A percentile compares a stretch with the other conserved stretches of the same genome.
Conservation (phyloP, 2,329 filamentous ascomycete species). For the Trichoderma hamatum region DNA sequence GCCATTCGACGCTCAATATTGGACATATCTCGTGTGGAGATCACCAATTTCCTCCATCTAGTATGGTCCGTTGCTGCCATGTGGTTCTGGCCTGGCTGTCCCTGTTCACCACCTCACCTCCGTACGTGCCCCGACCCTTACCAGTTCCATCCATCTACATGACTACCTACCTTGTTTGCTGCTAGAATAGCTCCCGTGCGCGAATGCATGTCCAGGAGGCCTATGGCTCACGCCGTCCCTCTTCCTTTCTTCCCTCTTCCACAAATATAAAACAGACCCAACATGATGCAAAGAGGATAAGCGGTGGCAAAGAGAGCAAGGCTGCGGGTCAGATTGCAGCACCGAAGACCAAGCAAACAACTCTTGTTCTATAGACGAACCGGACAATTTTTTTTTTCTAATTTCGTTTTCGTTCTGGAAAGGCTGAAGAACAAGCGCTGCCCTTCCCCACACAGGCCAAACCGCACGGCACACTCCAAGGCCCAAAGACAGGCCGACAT, state of each 20-base stretch:
- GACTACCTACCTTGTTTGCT: conserved; percentile 19
- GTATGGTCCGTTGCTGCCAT: conserved; percentile 20
- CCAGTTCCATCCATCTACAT: conserved; percentile 8
- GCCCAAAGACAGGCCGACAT: background rate
- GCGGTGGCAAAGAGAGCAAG: conserved; percentile 26
- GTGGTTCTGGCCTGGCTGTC: conserved; percentile 10
- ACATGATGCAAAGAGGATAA: conserved; percentile 24
- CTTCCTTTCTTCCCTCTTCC: conserved; percentile 12
- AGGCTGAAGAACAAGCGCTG: conserved; percentile 6
- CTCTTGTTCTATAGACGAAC: background rate
- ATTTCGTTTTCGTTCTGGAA: background rate
- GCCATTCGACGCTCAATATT: conserved; percentile 20
- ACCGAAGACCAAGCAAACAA: background rate
- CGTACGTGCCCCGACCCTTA: conserved; percentile 19
- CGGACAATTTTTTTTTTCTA: conserved; percentile 1
- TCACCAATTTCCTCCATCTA: background rate
- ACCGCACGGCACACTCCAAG: background rate
- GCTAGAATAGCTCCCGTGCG: conserved; percentile 18
- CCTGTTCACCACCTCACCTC: conserved; percentile 16
- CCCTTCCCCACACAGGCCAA: background rate
- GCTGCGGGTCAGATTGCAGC: conserved; percentile 9
- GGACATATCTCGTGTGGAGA: conserved; percentile 25
- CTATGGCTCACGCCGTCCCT: conserved; percentile 16
- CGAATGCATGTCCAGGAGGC: conserved; percentile 24
- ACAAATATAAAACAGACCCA: conserved; percentile 24